Evolutionary conservation across 2,329 filamentous ascomycete species (phyloP).

Genomic region (Magnaporthiopsis poae): DNA sequence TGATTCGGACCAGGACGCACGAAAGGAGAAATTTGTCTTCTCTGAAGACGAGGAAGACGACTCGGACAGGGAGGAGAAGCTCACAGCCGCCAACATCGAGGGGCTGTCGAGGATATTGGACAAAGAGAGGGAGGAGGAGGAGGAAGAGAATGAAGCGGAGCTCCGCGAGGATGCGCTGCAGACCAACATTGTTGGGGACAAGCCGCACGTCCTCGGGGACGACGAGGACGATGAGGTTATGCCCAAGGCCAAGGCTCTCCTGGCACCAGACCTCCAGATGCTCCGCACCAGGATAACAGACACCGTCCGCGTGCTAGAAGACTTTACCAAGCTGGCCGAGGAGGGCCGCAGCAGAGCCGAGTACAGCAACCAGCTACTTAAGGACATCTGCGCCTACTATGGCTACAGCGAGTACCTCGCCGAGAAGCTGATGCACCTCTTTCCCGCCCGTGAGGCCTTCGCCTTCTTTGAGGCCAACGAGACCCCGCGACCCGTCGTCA

Average conservation of each 20-base stretch:
- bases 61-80: slow-evolving; percentile 75
- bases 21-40: slow-evolving; percentile 62
- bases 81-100: slow-evolving; percentile 93
- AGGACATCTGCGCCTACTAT: slow-evolving; percentile 93
- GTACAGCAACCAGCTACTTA: slow-evolving; percentile 75
- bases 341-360: slow-evolving; percentile 73
- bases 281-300: slow-evolving; percentile 84
- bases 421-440: slow-evolving; percentile 87
- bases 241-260: slow-evolving; percentile 49
- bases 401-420: slow-evolving; percentile 92
- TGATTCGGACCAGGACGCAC: slow-evolving; percentile 60
- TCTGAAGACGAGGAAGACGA: slow-evolving; percentile 94
- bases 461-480: slow-evolving; percentile 99
- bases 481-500: slow-evolving; percentile 78
- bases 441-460: slow-evolving; percentile 86
- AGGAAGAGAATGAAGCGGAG: slow-evolving; percentile 74
- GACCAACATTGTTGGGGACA: slow-evolving; percentile 81
- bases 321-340: slow-evolving; percentile 73
- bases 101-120: slow-evolving; percentile 82
- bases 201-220: slow-evolving; percentile 54
- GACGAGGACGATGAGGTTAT: slow-evolving; percentile 48
- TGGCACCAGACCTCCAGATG: slow-evolving; percentile 84
- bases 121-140: slow-evolving; percentile 63
- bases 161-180: slow-evolving; percentile 76
- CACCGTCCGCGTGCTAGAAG: slow-evolving; percentile 80